Base-by-base conservation (phyloP, 495 filamentous ascomycete species). In the Penicillium waksmanii region DNA sequence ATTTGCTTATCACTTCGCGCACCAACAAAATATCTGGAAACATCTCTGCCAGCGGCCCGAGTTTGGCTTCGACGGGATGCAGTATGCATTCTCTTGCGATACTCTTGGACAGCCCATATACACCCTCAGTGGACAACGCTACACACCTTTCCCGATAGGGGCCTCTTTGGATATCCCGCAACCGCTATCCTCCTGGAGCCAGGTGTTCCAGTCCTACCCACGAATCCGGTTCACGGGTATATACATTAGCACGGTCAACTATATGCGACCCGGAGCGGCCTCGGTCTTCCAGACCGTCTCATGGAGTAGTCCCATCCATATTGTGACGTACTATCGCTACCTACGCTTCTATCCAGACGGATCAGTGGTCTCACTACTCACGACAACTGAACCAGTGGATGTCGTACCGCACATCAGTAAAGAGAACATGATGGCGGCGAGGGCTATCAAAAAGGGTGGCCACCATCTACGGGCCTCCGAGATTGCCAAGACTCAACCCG, bases 321-420 rank as follows among this genome's bases (percentile, higher is more conserved):
- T 97, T 53, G 93, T 98, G 36, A 98, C 95, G 0, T 98, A 98
- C 75, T 98, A 95, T 77, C 90, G 95, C 38, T 98, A 98, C 70
- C 80, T 98, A 0, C 89, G 95, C 12, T 95, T 98, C 75, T 96
- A 96, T 77, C 89, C 92, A 19, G 89, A 97, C 73, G 95, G 95
- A 23, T 87, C 89, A 1, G 86, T 83, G 51, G 84, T 97, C 31
- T 89, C 84, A 43, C 77, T 98, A 9, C 79, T 92, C 6, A 89
- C 88, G 1, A 95, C 91, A 1, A 76, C 84, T 27, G 90, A 96
- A 73, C 95, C 95, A 0, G 75, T 84, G 25, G 92, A 96, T 27
- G 89, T 98, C 12, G 92, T 96, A 1, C 88, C 89, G 49, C 77
- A 90, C 58, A 78, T 93, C 13, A 88, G 79, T 50, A 80, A 76